Evolutionary conservation across 495 filamentous ascomycete species (phyloP), one percentile per base, ranked within the genome.

Genomic region (Daldinia bambusicola): DNA sequence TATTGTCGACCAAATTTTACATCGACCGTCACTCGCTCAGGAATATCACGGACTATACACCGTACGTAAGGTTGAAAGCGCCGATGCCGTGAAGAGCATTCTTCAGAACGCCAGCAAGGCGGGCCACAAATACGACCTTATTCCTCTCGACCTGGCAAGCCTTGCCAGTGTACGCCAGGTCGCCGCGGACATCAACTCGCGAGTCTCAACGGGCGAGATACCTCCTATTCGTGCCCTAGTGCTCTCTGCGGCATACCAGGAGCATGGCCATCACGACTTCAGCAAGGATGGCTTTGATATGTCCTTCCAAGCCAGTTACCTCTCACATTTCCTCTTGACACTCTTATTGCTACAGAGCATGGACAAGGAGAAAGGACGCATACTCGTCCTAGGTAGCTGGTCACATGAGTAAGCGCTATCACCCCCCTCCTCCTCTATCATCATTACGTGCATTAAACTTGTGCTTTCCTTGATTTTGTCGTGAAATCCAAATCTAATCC

Each of bases 1-100:
- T 79, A 84, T 72, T 79, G 82, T 62, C 70, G 83, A 67, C 78
- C 84, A 72, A 69, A 87, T 71, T 78, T 80, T 71, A 75, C 74
- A 64, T 51, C 66, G 70, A 9, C 79, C 83, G 4, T 66, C 80
- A 1, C 61, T 77, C 5, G 77, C 77, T 40, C 75, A 78, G 20
- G 53, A 71, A 74, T 72, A 77, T 80, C 63, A 78, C 74, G 74
- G 81, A 66, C 32, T 86, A 67, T 70, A 84, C 32, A 78, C 78
- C 2, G 80, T 85, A 16, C 76, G 76, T 45, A 74, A 83, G 37
- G 66, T 75, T 22, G 74, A 82, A n/a, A 81, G 77, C n/a, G 74
- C 76, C 2, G 63, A 71, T 0, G 72, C 53, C 7, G 72, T 71
- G 38, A 72, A 76, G 50, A 60, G 38, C 2, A 65, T 64, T 1